Base-by-base conservation (phyloP, 2,329 filamentous ascomycete species). In the Diaporthe caulivora region DNA sequence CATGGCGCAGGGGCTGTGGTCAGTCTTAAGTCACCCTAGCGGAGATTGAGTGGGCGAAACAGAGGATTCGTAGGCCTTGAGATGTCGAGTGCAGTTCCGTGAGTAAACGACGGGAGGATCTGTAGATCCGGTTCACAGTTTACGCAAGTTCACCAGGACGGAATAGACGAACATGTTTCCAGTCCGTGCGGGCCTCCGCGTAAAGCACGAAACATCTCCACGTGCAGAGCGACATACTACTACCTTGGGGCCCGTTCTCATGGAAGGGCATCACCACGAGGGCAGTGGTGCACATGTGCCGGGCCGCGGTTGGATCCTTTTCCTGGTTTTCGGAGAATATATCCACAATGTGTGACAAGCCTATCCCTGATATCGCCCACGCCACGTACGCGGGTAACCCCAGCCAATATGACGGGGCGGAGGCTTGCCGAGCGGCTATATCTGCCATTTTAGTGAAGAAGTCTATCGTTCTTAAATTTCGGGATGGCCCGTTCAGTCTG, bases 321-420 rank as follows among this genome's bases (percentile, higher is more conserved):
- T 53, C 31, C 62, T 67, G 15, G 62, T 67, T 53, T 34, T 40
- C 21, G 31, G 62, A 37, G 26, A 24, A 51, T 24, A 53, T 67
- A 67, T 67, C 62, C 62, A 67, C 44, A 26, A 40, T 40, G 53
- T 40, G 29, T 53, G 31, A 51, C 62, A 67, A 67, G 62, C 62
- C 13, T 21, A 67, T 31, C 62, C 62, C 24, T 67, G 62, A 24
- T 26, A 26, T 1, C 2, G 18, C 47, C 62, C 62, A 67, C 62
- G 31, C 47, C 47, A 53, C 13, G 47, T 31, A 53, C 44, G 31
- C 62, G 47, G 62, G n/a, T 67, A 26, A 53, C 15, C 44, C 44
- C 47, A 67, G 62, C 31, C 47, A 40, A 67, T 53, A 67, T 67
- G 47, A 67, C 62, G 21, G 62, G 29, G 47, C 62, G 29, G 62